Base-by-base conservation (phyloP, 768 basidiomycete genomes). In the Serendipita vermifera region DNA sequence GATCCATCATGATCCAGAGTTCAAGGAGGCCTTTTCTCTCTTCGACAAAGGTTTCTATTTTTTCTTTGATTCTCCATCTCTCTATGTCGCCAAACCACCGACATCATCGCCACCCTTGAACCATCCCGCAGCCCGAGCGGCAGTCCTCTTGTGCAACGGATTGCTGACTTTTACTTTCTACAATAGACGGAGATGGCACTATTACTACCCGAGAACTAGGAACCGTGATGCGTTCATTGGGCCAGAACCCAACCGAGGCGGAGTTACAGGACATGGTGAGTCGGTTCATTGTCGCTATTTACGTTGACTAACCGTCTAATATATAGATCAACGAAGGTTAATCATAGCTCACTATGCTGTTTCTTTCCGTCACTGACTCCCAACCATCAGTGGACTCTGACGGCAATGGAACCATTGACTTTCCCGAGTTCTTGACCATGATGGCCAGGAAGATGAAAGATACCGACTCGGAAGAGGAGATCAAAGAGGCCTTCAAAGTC, bases 21-120 rank as follows among this genome's bases (percentile, higher is more conserved):
- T 93, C 81, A 97, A 94, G 78, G 94, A 97, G 76, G 93, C 93
- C 51, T 97, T 98, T 75, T 90, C 92, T 58, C 79, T 98, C 20
- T 97, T 98, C 70, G 91, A 96, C 75, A 93, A 91, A 70, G 87
- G 91, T 90, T 59, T 57, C 76, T 70, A 39, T 51, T 40, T 55
- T 46, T 61, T 38, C 56, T 51, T 57, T 54, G 38, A 26, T 43
- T 53, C 57, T 48, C 41, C 32, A 40, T 38, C 13, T 40, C 26
- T 51, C 38, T 6, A 43, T 41, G 46, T 55, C 46, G 15, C 59
- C 22, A 55, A 26, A 24, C 60, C 29, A 53, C 33, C 54, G 32
- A 13, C 14, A 3, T 17, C 55, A 27, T 51, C 41, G 43, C 57
- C 15, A 26, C 33, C 54, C 17, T 35, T 33, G 14, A 26, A 41